Base-by-base conservation (phyloP, 106 monocot species). In the Iris macrosiphon region DNA sequence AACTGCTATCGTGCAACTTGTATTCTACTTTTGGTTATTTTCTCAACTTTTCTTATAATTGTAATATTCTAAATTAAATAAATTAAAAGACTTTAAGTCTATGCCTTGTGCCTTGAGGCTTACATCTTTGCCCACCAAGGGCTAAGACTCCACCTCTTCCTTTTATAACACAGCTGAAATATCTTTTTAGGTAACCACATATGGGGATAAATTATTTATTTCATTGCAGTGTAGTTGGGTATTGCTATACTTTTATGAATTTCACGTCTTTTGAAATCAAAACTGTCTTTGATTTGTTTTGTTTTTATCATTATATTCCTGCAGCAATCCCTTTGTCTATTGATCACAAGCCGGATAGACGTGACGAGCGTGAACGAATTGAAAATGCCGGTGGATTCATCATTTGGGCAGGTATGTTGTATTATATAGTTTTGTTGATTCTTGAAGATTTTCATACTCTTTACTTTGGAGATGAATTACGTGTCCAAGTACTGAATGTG, bases 341-440 rank as follows among this genome's bases (percentile, higher is more conserved):
- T 66, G 88, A 89, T 60, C 83, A 89, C 54, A 89, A 89, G 64
- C 82, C 88, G 42, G 88, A 88, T 51, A 71, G 68, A 42, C 62
- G 63, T 69, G 88, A 88, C 55, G 88, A 88, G 66, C 67, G 75
- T 18, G 51, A 79, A 37, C 29, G 82, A 40, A 76, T 82, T 62
- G 79, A 88, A 59, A 75, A 72, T 65, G 78, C 82, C 21, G 88
- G 88, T 28, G 82, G 75, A 62, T 88, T 75, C 48, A 40, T 82
- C 20, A 32, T 72, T 17, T 82, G 82, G 78, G 75, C 88, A 54
- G 87, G 87, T 82, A 73, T 19, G 31, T 20, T 52, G 3, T 63
- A 21, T 23, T 30, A 13, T 26, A n/a, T 33, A 7, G 26, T 63
- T 20, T 39, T 54, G 21, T 44, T 19, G 28, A 20, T 12, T 44